Conservation (phyloP, 140 eudicot genomes). For the Senecio squalidus region DNA sequence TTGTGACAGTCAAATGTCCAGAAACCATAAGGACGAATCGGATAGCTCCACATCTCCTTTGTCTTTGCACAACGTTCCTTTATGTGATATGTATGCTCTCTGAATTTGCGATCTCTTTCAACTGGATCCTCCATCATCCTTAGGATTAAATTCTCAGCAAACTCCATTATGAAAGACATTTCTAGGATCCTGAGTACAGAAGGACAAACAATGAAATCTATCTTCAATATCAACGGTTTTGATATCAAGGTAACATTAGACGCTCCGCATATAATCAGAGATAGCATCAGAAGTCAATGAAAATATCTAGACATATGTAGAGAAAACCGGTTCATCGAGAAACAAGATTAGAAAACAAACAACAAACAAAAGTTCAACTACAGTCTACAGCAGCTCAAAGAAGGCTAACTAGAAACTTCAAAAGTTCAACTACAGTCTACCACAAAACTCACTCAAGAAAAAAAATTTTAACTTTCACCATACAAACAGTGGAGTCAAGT, state of each 20-base stretch:
- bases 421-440: no score
- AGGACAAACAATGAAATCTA: neutral
- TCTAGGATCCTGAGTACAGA: conserved; percentile 6
- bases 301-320: no score
- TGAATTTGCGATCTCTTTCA: conserved; percentile 72
- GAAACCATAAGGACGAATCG: conserved; percentile 90
- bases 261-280: no score
- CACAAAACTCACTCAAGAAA: no score
- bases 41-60: conserved; percentile 83
- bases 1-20: conserved; percentile 94
- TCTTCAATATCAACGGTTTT: neutral
- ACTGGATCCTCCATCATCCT: conserved; percentile 89
- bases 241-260: neutral
- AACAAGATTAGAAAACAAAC: no score
- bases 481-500: no score
- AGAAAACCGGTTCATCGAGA: no score
- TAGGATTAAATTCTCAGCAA: conserved; percentile 85
- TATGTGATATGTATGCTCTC: conserved; percentile 69
- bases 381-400: no score
- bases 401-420: no score
- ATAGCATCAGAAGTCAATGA: no score
- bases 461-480: no score
- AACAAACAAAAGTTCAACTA: no score
- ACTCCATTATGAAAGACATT: conserved; percentile 89
- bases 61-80: conserved; percentile 69